Conservation (phyloP, 2,329 filamentous ascomycete species). For the Leptographium wingfieldii region DNA sequence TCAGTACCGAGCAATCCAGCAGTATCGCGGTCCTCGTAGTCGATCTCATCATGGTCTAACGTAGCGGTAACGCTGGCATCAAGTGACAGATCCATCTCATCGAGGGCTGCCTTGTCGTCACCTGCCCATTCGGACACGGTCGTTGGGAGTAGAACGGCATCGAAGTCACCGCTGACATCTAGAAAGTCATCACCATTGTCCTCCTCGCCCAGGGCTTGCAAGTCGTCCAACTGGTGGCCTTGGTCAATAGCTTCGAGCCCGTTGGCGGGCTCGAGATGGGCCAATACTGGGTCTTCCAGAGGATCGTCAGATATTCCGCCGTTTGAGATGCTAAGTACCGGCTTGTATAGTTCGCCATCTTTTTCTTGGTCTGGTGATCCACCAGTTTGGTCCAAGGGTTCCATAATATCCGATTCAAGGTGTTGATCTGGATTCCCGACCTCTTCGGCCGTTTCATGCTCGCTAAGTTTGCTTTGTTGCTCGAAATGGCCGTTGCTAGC, state of each 20-base stretch:
- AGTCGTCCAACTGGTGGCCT: neutral
- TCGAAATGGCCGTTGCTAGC: neutral
- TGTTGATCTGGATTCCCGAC: neutral
- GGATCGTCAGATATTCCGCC: neutral
- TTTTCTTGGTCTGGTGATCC: neutral
- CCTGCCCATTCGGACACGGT: neutral
- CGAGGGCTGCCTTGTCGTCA: neutral
- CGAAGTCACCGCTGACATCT: constrained; percentile 8
- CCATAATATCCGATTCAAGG: constrained; percentile 7
- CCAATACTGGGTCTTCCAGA: neutral
- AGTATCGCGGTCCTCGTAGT: constrained; percentile 17
- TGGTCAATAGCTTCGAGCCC: constrained; percentile 1
- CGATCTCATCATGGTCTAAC: constrained; percentile 24
- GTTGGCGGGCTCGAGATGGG: constrained; percentile 5
- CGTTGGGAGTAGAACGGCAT: neutral
- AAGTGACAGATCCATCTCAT: neutral
- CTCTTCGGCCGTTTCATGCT: neutral
- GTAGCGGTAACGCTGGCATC: constrained; percentile 18
- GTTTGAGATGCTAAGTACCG: neutral
- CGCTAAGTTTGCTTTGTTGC: neutral
- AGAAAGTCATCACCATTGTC: constrained; percentile 9
- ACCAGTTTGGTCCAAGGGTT: constrained; percentile 1
- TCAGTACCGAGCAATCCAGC: neutral
- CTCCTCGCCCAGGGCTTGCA: neutral
- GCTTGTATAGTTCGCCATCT: constrained; percentile 1